phyloP scores from a whole-genome alignment of 257 asterid species.

The Forsythia suspensa region DNA sequence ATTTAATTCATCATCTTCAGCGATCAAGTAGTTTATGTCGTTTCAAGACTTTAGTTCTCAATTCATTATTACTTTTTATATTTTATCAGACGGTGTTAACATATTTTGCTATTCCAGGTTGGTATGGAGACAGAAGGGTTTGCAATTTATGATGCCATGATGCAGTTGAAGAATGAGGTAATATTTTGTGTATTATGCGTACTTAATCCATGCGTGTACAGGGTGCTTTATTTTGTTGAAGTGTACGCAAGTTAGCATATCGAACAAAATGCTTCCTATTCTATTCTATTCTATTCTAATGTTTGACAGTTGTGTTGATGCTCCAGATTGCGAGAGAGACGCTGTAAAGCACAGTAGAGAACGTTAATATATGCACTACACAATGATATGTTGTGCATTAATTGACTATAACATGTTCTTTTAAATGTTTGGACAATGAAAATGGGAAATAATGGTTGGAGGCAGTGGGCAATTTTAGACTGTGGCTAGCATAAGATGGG shows the following conservation, averaged over 20 bases:
- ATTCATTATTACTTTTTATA: background rate
- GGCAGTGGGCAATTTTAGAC: background rate
- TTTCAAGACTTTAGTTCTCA: background rate
- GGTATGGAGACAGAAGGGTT: constrained; percentile 91
- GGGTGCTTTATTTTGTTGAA: constrained; percentile 3
- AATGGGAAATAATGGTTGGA: background rate
- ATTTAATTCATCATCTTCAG: background rate
- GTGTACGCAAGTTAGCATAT: constrained; percentile 8
- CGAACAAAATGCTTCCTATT: background rate
- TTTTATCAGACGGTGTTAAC: background rate
- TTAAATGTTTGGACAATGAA: background rate
- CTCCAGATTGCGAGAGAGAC: background rate
- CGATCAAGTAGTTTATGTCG: background rate
- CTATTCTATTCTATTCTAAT: background rate
- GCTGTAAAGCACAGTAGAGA: background rate
- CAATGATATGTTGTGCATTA: background rate
- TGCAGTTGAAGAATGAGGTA: constrained; percentile 88
- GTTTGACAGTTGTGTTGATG: constrained; percentile 8
- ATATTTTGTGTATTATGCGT: constrained; percentile 20
- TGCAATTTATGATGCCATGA: constrained; percentile 94
- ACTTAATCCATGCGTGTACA: constrained; percentile 6
- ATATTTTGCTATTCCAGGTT: constrained; percentile 46
- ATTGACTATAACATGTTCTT: background rate
- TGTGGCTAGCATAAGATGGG: background rate
- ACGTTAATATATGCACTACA: background rate